A percentile compares a stretch with the other conserved stretches of the same genome.
phyloP scores from a whole-genome alignment of 495 filamentous ascomycete genomes.

The Xanthoparmelia taractica region DNA sequence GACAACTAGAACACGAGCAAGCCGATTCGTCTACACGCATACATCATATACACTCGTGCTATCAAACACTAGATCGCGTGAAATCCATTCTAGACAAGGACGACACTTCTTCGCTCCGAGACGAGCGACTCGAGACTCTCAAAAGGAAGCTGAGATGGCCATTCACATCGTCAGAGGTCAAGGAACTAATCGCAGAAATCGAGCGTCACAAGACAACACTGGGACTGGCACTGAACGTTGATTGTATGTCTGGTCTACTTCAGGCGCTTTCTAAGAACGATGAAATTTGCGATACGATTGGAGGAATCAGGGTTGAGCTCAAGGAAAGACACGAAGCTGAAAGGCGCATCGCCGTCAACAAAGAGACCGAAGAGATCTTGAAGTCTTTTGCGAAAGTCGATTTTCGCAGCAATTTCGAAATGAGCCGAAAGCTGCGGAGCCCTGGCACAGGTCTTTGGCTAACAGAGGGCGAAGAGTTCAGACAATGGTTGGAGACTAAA shows the following conservation, averaged over 20 bases:
- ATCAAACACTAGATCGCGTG: constrained; percentile 21
- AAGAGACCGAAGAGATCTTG: constrained; percentile 25
- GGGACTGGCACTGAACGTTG: constrained; percentile 29
- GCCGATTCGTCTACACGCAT: constrained; percentile 18
- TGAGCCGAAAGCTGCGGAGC: constrained; percentile 30
- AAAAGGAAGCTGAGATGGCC: constrained; percentile 25
- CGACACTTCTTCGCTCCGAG: neutral
- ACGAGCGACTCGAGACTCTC: neutral
- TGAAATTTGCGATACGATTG: constrained; percentile 12
- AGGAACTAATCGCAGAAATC: constrained; percentile 28
- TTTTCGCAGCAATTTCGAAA: constrained; percentile 27
- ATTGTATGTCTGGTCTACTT: constrained; percentile 26
- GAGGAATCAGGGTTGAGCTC: constrained; percentile 12
- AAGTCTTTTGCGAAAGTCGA: constrained; percentile 27
- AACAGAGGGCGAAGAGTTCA: constrained; percentile 26
- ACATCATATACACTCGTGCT: constrained; percentile 23
- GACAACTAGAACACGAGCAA: constrained; percentile 24
- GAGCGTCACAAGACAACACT: constrained; percentile 30
- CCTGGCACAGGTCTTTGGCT: constrained; percentile 36
- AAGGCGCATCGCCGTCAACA: constrained; percentile 23
- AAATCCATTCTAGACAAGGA: constrained; percentile 13
- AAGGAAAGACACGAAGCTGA: constrained; percentile 21
- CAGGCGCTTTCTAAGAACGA: constrained; percentile 19
- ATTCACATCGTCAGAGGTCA: constrained; percentile 21
- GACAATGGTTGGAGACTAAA: constrained; percentile 27